A percentile compares a stretch with the other conserved stretches of the same genome.
Conservation (phyloP, 2,329 filamentous ascomycete genomes). For the Pseudogymnoascus sp. region DNA sequence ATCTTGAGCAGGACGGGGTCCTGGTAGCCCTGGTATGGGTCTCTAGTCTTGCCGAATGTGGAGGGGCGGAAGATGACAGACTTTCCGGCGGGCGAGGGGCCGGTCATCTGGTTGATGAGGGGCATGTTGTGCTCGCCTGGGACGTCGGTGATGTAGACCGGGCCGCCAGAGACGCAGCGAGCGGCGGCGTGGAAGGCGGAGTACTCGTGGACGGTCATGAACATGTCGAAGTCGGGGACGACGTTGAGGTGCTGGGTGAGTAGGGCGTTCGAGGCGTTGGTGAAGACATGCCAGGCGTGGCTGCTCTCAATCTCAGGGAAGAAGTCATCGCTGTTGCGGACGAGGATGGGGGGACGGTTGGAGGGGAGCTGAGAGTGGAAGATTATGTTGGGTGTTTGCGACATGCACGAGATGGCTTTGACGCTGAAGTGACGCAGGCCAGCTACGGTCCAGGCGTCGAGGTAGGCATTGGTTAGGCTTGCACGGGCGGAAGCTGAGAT, state of each 20-base stretch:
- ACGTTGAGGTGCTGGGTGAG: slow-evolving; percentile 79
- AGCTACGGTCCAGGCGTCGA: slow-evolving; percentile 77
- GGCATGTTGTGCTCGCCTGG: slow-evolving; percentile 71
- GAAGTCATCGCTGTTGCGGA: slow-evolving; percentile 87
- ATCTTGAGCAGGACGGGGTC: slow-evolving; percentile 68
- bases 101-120: slow-evolving; percentile 75
- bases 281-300: slow-evolving; percentile 92
- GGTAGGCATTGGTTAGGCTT: slow-evolving; percentile 64
- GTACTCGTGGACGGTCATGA: slow-evolving; percentile 57
- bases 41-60: slow-evolving; percentile 60
- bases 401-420: slow-evolving; percentile 89
- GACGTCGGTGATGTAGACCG: slow-evolving; percentile 87
- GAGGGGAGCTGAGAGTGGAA: slow-evolving; percentile 75
- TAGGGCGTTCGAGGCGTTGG: slow-evolving; percentile 82
- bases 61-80: slow-evolving; percentile 77
- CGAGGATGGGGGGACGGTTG: slow-evolving; percentile 63
- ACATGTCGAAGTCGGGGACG: slow-evolving; percentile 75
- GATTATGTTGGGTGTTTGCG: slow-evolving; percentile 74
- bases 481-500: slow-evolving; percentile 60
- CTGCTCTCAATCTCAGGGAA: slow-evolving; percentile 74
- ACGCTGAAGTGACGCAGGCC: slow-evolving; percentile 69
- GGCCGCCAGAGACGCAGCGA: slow-evolving; percentile 80
- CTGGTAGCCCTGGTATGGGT: slow-evolving; percentile 68
- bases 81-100: slow-evolving; percentile 58
- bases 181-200: slow-evolving; percentile 83